A percentile compares a stretch with the other conserved stretches of the same genome.
These are phyloP conservation scores for Ceratocystis eucalypticola DNA, from an alignment of 2,329 filamentous ascomycete genomes.

Conservation along the genomic window DNA sequence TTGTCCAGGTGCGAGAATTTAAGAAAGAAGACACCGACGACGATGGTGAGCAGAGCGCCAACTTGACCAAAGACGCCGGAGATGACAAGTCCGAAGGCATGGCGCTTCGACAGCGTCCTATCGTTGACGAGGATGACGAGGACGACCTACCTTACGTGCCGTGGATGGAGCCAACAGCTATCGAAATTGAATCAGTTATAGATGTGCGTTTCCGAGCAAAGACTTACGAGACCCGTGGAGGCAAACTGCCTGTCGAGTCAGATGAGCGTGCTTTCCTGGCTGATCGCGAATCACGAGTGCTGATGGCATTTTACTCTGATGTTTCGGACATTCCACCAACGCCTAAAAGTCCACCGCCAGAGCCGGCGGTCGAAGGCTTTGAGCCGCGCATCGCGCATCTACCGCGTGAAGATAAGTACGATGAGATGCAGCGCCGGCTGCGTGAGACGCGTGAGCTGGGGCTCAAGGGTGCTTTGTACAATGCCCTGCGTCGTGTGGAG, in stretches of 20 bases:
- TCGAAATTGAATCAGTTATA: conserved; percentile 35
- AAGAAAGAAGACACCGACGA: conserved; percentile 57
- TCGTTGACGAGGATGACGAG: conserved; percentile 45
- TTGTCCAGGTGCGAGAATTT: conserved; percentile 56
- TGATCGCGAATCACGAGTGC: conserved; percentile 43
- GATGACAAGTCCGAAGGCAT: conserved; percentile 63
- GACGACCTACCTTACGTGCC: conserved; percentile 41
- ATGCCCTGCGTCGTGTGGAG: conserved; percentile 33
- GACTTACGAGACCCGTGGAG: conserved; percentile 42
- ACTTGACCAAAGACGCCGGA: conserved; percentile 56
- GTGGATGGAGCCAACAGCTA: conserved; percentile 36
- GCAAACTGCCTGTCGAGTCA: conserved; percentile 37
- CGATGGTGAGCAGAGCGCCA: conserved; percentile 41
- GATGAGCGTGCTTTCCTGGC: conserved; percentile 43
- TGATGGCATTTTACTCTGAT: conserved; percentile 48
- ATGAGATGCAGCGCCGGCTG: conserved; percentile 39
- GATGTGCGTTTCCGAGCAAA: conserved; percentile 34
- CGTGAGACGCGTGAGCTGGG: conserved; percentile 36
- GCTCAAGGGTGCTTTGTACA: conserved; percentile 30
- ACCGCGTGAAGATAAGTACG: conserved; percentile 31
- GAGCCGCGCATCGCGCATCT: conserved; percentile 27
- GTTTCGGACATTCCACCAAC: conserved; percentile 41
- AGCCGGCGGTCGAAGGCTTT: conserved; percentile 22
- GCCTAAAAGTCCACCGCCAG: conserved; percentile 39
- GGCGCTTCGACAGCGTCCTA: conserved; percentile 45